Base-by-base conservation (phyloP, 805 yeast species). In the Tetrapisispora taiwanensis region DNA sequence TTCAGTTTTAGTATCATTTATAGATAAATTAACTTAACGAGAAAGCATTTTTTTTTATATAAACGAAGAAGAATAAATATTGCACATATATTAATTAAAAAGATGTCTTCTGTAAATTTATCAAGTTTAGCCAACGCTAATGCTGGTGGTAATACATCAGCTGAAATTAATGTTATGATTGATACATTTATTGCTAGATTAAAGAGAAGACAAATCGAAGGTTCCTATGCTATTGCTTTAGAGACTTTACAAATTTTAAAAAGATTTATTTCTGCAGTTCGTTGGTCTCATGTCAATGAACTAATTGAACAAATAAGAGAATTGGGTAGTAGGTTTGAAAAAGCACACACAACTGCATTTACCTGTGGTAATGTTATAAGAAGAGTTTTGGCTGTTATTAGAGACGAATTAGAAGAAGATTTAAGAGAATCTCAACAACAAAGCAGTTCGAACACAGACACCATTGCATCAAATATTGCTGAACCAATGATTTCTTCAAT, bases 341-440 rank as follows among this genome's bases (percentile, higher is more conserved):
- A 73, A 20, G 95, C 97, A 3, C 92, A 85, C 57, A 97, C 97
- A 7, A 75, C 86, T 50, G 95, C 89, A 54, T 80, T 88, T 52
- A 76, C 88, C 3, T 78, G 89, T 44, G 97, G 97, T 9, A 92
- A 92, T 61, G 81, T 92, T 32, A 83, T 90, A 15, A 76, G 97
- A 60, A 74, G 98, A 59, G 89, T 90, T 1, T 69, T 92, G 50
- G 88, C 95, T 1, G 68, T 85, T 44, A 79, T 90, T 41, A 72
- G 97, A 54, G 97, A 92, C 53, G 96, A 89, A 60, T 75, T 81
- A 27, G 86, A 76, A 48, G 79, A 76, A 40, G 68, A 64, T 36
- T 60, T 63, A 30, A 60, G 56, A 20, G 55, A 58, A 13, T 55
- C 54, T 28, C 59, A 54, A 32, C 34, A 32, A 27, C n/a, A n/a